Conservation (phyloP, 805 yeast genomes). For the Metschnikowia bowlesiae region DNA sequence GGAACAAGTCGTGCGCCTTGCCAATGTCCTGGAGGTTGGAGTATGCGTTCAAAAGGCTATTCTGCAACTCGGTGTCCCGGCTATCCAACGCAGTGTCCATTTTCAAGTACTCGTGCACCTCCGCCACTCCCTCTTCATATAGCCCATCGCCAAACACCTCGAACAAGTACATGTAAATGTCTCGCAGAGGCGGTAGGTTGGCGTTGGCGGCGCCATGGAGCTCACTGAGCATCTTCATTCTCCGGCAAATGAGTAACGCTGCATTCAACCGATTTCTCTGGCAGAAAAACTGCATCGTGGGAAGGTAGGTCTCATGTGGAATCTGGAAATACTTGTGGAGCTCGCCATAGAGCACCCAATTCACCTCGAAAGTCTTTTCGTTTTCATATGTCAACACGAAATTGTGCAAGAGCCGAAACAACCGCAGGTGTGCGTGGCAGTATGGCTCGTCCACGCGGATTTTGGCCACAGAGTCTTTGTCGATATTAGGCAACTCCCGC, state of each 20-base stretch:
- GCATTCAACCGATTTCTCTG: slow-evolving; percentile 53
- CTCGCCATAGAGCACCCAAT: slow-evolving; percentile 57
- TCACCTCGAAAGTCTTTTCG: slow-evolving; percentile 39
- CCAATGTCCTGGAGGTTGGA: slow-evolving; percentile 52
- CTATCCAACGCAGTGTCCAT: slow-evolving; percentile 51
- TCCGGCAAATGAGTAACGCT: slow-evolving; percentile 58
- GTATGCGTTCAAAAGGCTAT: slow-evolving; percentile 62
- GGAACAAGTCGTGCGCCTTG: slow-evolving; percentile 56
- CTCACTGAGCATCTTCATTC: slow-evolving; percentile 52
- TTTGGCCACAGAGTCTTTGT: slow-evolving; percentile 24
- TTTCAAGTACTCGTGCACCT: slow-evolving; percentile 58
- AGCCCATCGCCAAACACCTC: slow-evolving; percentile 53
- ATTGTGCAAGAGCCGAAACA: slow-evolving; percentile 27
- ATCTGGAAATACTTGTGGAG: slow-evolving; percentile 51
- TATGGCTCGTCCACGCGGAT: slow-evolving; percentile 25
- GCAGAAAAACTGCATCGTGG: slow-evolving; percentile 55
- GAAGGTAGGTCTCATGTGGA: slow-evolving; percentile 56
- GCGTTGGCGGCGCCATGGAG: slow-evolving; percentile 36
- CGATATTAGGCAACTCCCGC: slow-evolving; percentile 35
- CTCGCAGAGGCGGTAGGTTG: slow-evolving; percentile 22
- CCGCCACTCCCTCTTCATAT: slow-evolving; percentile 63
- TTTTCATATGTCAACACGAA: slow-evolving; percentile 28
- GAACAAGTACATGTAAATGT: slow-evolving; percentile 58
- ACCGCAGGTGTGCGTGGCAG: slow-evolving; percentile 22
- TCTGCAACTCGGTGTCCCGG: slow-evolving; percentile 54